Conservation (phyloP, 2,329 filamentous ascomycete genomes). For the Ophiostoma piceae region DNA sequence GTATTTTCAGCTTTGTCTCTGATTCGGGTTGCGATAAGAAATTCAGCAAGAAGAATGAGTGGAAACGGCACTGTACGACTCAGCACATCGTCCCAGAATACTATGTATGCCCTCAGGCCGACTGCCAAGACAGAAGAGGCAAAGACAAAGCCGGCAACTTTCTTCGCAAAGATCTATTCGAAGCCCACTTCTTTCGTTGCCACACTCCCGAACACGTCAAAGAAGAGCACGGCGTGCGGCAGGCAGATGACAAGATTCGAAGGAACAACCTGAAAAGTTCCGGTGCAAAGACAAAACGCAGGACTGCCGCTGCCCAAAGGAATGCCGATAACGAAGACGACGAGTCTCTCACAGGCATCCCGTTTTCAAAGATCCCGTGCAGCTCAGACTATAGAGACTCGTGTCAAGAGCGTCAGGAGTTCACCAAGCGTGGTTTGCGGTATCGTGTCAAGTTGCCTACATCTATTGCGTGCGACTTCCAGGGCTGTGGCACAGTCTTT, state of each 20-base stretch:
- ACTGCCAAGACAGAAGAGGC: constrained; percentile 27
- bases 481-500: not conserved
- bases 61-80: constrained; percentile 81
- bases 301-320: not conserved
- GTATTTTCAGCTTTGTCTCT: constrained; percentile 43
- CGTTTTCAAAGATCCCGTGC: not conserved
- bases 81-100: constrained; percentile 72
- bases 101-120: constrained; percentile 66
- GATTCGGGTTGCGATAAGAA: constrained; percentile 66
- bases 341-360: not conserved
- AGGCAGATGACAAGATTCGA: not conserved
- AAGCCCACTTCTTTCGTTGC: not conserved
- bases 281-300: not conserved
- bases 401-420: not conserved
- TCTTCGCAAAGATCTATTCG: not conserved
- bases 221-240: not conserved
- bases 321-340: not conserved
- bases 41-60: constrained; percentile 85
- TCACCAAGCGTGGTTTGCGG: not conserved
- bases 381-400: not conserved
- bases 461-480: not conserved
- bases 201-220: not conserved
- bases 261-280: not conserved
- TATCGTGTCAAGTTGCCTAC: not conserved
- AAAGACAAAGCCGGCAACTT: not conserved